Conservation (phyloP, 495 filamentous ascomycete genomes). For the Hypoxylon rickii region DNA sequence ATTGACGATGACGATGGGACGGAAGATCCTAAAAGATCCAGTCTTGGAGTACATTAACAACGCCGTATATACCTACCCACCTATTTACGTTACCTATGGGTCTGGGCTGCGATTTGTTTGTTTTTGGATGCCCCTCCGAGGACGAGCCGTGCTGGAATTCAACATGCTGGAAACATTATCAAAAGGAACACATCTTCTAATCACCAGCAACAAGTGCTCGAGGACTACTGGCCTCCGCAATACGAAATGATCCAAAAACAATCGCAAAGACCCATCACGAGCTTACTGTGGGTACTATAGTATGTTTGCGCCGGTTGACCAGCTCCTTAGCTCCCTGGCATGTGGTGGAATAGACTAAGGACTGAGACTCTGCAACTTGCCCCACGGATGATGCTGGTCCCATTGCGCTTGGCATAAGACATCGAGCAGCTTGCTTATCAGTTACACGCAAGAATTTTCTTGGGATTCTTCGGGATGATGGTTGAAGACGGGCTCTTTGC, state of each 20-base stretch:
- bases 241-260: not conserved
- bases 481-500: constrained; percentile 9
- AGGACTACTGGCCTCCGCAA: not conserved
- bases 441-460: constrained; percentile 1
- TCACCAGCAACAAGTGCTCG: not conserved
- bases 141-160: no score
- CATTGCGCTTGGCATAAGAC: constrained; percentile 23
- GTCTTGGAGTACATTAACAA: constrained; percentile 18
- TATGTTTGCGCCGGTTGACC: constrained; percentile 31
- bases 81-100: not conserved
- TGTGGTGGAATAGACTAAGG: constrained; percentile 25
- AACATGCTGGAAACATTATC: constrained; percentile 10
- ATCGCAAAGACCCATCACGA: constrained; percentile 19
- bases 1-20: constrained; percentile 4
- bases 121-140: not conserved
- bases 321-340: constrained; percentile 21
- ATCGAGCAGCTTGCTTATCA: constrained; percentile 30
- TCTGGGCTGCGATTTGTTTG: constrained; percentile 15
- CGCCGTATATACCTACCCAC: constrained; percentile 5
- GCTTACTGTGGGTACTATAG: constrained; percentile 36
- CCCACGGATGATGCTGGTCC: constrained; percentile 34
- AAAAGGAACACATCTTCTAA: constrained; percentile 7
- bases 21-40: constrained; percentile 29
- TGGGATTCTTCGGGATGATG: not conserved
- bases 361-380: constrained; percentile 23